A percentile compares a stretch with the other conserved stretches of the same genome.
These are phyloP conservation scores for Tulasnella calospora DNA, from an alignment of 768 basidiomycete species.

Conservation along the genomic window DNA sequence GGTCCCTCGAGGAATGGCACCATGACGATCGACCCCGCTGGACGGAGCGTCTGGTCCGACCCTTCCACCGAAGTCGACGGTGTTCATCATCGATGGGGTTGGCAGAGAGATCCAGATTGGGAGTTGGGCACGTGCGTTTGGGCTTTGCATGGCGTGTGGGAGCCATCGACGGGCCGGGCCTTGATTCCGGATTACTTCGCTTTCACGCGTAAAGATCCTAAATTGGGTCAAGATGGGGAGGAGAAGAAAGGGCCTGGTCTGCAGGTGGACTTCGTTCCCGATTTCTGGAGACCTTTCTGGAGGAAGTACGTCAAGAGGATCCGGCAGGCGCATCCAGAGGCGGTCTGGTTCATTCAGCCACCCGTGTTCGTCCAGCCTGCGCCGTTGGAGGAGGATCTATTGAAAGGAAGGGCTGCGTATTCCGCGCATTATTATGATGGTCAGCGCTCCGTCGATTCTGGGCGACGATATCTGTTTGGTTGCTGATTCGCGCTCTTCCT, in stretches of 20 bases:
- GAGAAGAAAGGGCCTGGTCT: neutral
- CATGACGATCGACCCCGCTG: conserved; percentile 81
- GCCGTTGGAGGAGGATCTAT: conserved; percentile 47
- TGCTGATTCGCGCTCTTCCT: neutral
- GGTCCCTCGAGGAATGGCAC: conserved; percentile 71
- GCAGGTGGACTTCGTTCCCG: conserved; percentile 59
- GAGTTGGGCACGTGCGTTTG: conserved; percentile 73
- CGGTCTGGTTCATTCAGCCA: conserved; percentile 86
- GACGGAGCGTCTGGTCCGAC: conserved; percentile 70
- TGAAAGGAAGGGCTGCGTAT: conserved; percentile 64
- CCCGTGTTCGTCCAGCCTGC: conserved; percentile 86
- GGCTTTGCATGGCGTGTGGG: conserved; percentile 90
- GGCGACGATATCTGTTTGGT: neutral
- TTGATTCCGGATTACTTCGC: conserved; percentile 74
- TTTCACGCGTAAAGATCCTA: conserved; percentile 37
- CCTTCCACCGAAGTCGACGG: conserved; percentile 46
- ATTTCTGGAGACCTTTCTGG: conserved; percentile 78
- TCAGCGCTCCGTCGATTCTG: neutral
- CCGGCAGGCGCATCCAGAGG: conserved; percentile 64
- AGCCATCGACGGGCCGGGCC: conserved; percentile 57
- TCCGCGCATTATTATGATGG: conserved; percentile 90
- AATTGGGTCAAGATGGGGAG: conserved; percentile 36
- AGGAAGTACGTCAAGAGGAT: conserved; percentile 53
- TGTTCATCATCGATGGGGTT: conserved; percentile 69
- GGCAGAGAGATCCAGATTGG: conserved; percentile 70